Evolutionary conservation across 2,329 filamentous ascomycete species (phyloP).

Genomic region (Fusarium sp.): DNA sequence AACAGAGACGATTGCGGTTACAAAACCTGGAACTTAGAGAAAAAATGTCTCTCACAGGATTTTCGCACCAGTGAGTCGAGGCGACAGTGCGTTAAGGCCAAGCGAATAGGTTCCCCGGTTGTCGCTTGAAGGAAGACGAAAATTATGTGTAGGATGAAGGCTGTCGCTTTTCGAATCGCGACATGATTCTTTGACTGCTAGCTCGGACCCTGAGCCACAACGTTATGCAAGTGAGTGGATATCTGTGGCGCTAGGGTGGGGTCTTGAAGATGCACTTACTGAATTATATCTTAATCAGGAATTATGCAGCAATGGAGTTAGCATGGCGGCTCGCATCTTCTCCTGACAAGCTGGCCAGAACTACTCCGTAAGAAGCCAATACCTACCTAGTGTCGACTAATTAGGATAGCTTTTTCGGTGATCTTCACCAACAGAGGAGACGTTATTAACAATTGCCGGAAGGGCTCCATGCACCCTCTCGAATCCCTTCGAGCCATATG

Average conservation of each 20-base stretch:
- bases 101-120: background rate
- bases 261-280: background rate
- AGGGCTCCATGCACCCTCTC: constrained; percentile 22
- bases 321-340: background rate
- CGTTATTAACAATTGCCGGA: constrained; percentile 9
- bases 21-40: background rate
- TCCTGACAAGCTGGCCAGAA: constrained; percentile 40
- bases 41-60: background rate
- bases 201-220: background rate
- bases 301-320: constrained; percentile 36
- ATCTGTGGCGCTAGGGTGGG: background rate
- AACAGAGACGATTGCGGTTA: background rate
- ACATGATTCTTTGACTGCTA: constrained; percentile 25
- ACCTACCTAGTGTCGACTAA: constrained; percentile 6
- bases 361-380: background rate
- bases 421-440: constrained; percentile 3
- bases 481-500: constrained; percentile 40
- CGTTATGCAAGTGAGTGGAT: background rate
- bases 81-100: background rate
- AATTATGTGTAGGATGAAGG: background rate
- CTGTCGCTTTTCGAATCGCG: constrained; percentile 16
- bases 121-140: background rate
- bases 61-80: constrained; percentile 7
- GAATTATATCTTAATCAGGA: background rate
- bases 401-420: constrained; percentile 21